Evolutionary conservation across 352 stramenopile species (phyloP).

Genomic region (Globisporangium paddicum): DNA sequence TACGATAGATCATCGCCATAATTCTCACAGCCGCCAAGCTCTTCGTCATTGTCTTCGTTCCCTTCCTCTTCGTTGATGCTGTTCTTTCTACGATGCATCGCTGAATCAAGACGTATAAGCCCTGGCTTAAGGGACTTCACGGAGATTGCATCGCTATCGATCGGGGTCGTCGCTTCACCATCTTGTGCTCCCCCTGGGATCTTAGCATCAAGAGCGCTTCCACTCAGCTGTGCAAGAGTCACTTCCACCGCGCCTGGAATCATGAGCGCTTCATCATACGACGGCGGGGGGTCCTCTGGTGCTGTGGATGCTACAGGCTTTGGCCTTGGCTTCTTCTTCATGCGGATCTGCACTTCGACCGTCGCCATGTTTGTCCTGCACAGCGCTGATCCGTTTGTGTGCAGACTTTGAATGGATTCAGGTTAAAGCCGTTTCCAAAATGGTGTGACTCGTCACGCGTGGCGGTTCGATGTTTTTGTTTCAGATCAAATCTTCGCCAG

Average conservation of each 20-base stretch:
- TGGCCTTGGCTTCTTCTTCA: conserved; percentile 15
- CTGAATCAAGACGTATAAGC: conserved; percentile 1
- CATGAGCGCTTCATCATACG: conserved; percentile 41
- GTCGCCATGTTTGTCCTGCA: conserved; percentile 10
- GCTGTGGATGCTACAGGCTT: neutral
- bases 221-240: neutral
- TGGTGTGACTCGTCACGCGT: neutral
- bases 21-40: neutral
- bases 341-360: conserved; percentile 26
- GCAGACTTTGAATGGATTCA: neutral
- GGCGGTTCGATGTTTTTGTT: neutral
- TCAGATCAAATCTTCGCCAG: neutral
- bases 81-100: conserved; percentile 1
- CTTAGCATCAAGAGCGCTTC: no score
- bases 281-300: conserved; percentile 16
- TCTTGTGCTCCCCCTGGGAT: neutral
- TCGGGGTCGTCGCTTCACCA: neutral
- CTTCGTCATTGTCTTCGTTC: conserved; percentile 6
- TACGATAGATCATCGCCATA: conserved; percentile 21
- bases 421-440: neutral
- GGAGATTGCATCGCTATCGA: neutral
- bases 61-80: conserved; percentile 6
- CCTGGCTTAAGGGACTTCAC: neutral
- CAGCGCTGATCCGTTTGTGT: neutral
- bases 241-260: conserved; percentile 8